Base-by-base conservation (phyloP, 805 yeast genomes). In the Candida glaebosa region DNA sequence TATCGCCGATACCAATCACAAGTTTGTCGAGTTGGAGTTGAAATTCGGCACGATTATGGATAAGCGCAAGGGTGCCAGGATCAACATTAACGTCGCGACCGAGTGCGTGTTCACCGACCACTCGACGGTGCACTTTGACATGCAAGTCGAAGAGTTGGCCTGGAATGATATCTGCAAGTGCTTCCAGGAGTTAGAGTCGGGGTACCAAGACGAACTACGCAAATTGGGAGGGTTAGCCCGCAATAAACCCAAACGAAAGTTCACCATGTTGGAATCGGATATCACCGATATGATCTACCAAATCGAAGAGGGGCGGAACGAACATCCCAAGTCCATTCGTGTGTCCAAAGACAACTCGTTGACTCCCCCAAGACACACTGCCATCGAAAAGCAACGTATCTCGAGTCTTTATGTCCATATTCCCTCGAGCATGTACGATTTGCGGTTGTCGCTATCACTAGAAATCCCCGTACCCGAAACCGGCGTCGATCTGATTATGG, bases 341-440 rank as follows among this genome's bases (percentile, higher is more conserved):
- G 75, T 86, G 41, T 76, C 89, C 10, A 74, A 79, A 41, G 93
- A 86, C 58, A 69, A 69, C 46, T 45, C 47, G 32, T 68, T 76
- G 35, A 72, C 72, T 40, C 85, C 93, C 0, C 82, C 82, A 7
- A 71, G 95, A 51, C 79, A 81, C 38, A 81, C 79, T 24, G 82
- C 82, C 33, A 84, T 89, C 39, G 81, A 80, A 45, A 89, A 89
- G 56, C 76, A 78, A 50, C 72, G 91, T 41, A 65, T 88, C n/a
- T 77, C 87, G 2, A 88, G 84, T 56, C 60, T 90, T 42, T 74
- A 78, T 52, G 69, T 89, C 16, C 81, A 78, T 53, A 75, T 84
- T 41, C 96, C 96, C 3, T 82, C 85, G 48, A 78, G 85, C 24
- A 71, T 81, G 61, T 82, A 81, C 56, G 97, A 89, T 62, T 69